Base-by-base conservation (phyloP, 164 flowering plant genomes). In the Echeveria elegans region DNA sequence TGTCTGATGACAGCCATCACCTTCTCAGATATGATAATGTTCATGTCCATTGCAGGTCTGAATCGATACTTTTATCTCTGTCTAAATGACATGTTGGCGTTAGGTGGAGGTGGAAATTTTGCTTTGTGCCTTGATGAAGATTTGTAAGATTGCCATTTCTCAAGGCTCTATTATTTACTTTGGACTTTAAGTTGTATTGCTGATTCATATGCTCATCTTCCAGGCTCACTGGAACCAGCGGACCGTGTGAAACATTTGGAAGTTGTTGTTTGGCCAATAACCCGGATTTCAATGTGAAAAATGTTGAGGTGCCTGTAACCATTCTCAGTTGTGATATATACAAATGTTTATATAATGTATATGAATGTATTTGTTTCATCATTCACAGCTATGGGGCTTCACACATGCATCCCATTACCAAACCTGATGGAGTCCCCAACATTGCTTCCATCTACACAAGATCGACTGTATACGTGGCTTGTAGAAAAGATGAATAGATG, bases 91-190 rank as follows among this genome's bases (percentile, higher is more conserved):
- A 68, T 85, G 24, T 69, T 94, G 65, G 99, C 96, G 43, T 71
- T 94, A 70, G 99, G 99, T 43, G 97, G 99, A n/a, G n/a, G n/a
- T 53, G 88, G 87, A 63, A 82, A 79, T 79, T 94, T 88, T 79
- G 99, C 99, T 30, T 74, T 94, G 66, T 71, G 88, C 76, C 80
- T 94, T 71, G 92, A 94, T 70, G 97, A 73, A 72, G 99, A 94
- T 71, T 72, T 94, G 99, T 94, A 81, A 85, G 95, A 77, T 74
- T 8, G 28, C 29, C 58, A 23, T 52, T 52, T 21, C 58, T 52
- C 12, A 5, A 6, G 21, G 24, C 64, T 63, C 19, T 0, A 58
- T 26, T n/a, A n/a, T n/a, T n/a, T n/a, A n/a, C n/a, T n/a, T n/a
- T n/a, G n/a, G n/a, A n/a, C n/a, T n/a, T n/a, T n/a, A n/a, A n/a